These are phyloP conservation scores for Boletus reticulatus DNA, from an alignment of 768 basidiomycete species.

Conservation along the genomic window DNA sequence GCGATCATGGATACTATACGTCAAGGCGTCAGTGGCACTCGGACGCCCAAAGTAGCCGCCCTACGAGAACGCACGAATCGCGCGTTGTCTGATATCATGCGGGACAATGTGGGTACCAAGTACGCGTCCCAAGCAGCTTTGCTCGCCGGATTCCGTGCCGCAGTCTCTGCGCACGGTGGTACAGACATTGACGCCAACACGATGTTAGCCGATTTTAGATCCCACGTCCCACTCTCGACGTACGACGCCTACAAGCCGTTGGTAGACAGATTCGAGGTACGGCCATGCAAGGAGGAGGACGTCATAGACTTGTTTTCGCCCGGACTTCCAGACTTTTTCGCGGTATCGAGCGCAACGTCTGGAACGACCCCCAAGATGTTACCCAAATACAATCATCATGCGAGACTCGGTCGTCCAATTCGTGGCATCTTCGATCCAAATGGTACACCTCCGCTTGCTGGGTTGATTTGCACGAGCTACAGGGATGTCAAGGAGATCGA, in stretches of 20 bases:
- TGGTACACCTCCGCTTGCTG: neutral
- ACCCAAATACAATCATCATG: constrained; percentile 7
- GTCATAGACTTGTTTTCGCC: constrained; percentile 16
- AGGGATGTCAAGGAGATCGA: constrained; percentile 8
- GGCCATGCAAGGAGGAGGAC: constrained; percentile 17
- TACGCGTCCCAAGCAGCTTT: constrained; percentile 2
- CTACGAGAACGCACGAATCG: neutral
- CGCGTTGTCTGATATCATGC: constrained; percentile 1
- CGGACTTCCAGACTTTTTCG: constrained; percentile 12
- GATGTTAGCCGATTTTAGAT: constrained; percentile 9
- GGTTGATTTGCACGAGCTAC: neutral
- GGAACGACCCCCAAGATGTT: constrained; percentile 5
- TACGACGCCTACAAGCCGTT: constrained; percentile 18
- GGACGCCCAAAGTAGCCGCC: no score
- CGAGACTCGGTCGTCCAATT: neutral
- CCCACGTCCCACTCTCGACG: constrained; percentile 1
- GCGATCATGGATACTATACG: no score
- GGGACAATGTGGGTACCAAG: constrained; percentile 9
- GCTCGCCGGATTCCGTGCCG: constrained; percentile 8
- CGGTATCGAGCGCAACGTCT: constrained; percentile 14
- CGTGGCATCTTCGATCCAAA: neutral
- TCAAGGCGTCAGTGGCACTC: no score
- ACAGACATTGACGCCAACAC: neutral
- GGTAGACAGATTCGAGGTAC: constrained; percentile 7
- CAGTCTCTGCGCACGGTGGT: neutral